Evolutionary conservation across 2,329 filamentous ascomycete species (phyloP).

Genomic region (Botrytis paeoniae): DNA sequence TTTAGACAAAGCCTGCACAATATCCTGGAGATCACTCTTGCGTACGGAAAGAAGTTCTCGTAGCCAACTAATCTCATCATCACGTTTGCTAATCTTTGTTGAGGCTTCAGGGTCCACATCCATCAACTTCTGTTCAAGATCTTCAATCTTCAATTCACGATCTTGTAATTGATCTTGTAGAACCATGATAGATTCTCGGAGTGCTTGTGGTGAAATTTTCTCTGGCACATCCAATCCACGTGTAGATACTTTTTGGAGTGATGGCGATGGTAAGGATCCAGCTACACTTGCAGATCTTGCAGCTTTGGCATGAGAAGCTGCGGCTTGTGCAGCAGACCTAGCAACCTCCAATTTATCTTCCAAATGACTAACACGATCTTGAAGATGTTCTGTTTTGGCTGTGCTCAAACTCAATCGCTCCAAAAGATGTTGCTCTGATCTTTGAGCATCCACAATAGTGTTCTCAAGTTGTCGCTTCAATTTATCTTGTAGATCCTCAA

Average conservation of each 20-base stretch:
- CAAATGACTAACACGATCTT: constrained; percentile 79
- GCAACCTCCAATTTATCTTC: constrained; percentile 91
- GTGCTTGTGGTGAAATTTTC: constrained; percentile 89
- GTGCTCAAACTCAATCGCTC: constrained; percentile 80
- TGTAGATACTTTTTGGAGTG: constrained; percentile 37
- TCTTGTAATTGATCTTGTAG: constrained; percentile 95
- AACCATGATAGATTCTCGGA: constrained; percentile 93
- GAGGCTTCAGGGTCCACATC: constrained; percentile 73
- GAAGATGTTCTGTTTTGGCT: constrained; percentile 79
- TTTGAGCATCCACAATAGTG: constrained; percentile 75
- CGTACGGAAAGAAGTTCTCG: constrained; percentile 89
- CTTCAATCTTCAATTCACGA: constrained; percentile 85
- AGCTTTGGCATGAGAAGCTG: constrained; percentile 32
- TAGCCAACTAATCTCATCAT: constrained; percentile 92
- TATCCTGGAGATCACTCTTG: constrained; percentile 87
- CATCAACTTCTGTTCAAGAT: constrained; percentile 70
- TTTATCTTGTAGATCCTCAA: constrained; percentile 72
- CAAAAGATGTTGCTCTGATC: constrained; percentile 72
- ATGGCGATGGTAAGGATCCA: constrained; percentile 21
- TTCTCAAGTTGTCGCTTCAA: constrained; percentile 73
- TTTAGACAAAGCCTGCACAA: constrained; percentile 74
- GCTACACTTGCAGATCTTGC: constrained; percentile 31
- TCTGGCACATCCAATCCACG: constrained; percentile 60
- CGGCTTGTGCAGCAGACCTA: constrained; percentile 68
- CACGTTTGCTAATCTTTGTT: constrained; percentile 81